Conservation (phyloP, 192 early-diverging fungal species). For the Funneliformis geosporum region DNA sequence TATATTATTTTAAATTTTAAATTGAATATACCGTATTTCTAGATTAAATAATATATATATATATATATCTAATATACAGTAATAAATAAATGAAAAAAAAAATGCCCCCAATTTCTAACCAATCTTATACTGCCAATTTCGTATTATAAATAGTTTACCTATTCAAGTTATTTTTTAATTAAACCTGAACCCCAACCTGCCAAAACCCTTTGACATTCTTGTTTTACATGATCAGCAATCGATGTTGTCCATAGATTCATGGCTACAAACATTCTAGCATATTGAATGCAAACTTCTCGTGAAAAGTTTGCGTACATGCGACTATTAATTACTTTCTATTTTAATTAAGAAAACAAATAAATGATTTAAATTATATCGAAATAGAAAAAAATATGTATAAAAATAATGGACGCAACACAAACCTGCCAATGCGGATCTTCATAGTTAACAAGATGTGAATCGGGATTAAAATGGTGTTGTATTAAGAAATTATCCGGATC, state of each 20-base stretch:
- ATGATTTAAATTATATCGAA: too few relatives aligned
- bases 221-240: slow-evolving; percentile 41
- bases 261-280: slow-evolving; percentile 54
- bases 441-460: background rate
- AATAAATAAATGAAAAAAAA: too few relatives aligned
- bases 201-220: slow-evolving; percentile 21
- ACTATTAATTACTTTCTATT: slow-evolving; percentile 54
- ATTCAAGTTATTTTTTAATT: background rate
- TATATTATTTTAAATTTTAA: too few relatives aligned
- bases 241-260: slow-evolving; percentile 53
- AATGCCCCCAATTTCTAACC: too few relatives aligned
- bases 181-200: slow-evolving; percentile 35
- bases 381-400: too few relatives aligned
- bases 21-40: too few relatives aligned
- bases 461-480: background rate
- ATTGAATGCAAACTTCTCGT: slow-evolving; percentile 56
- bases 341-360: slow-evolving; percentile 7
- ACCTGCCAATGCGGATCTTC: background rate
- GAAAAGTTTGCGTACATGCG: slow-evolving; percentile 59
- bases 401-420: background rate
- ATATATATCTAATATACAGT: too few relatives aligned
- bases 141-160: too few relatives aligned
- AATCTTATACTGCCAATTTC: too few relatives aligned
- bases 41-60: too few relatives aligned
- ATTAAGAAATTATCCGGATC: slow-evolving; percentile 41